A percentile compares a stretch with the other conserved stretches of the same genome.
These are phyloP conservation scores for Panicum miliaceum DNA, from an alignment of 176 grass and related monocot genomes.

Conservation along the genomic window DNA sequence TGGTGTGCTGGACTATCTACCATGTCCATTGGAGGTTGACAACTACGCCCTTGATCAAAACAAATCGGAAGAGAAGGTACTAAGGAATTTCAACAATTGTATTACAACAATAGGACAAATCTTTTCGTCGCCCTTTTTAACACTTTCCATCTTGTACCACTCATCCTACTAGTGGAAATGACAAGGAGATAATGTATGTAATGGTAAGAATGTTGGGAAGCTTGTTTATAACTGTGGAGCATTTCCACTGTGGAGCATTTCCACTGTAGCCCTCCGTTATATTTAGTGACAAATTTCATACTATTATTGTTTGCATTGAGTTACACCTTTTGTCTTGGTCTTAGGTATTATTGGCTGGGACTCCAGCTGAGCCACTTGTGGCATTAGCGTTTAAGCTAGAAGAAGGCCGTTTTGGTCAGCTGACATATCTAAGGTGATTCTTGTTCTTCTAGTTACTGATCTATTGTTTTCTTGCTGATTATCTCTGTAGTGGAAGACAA, in stretches of 20 bases:
- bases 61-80: slow-evolving; percentile 96
- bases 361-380: slow-evolving; percentile 76
- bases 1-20: slow-evolving; percentile 94
- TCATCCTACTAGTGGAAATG: slow-evolving; percentile 25
- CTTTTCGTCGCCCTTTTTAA: slow-evolving; percentile 26
- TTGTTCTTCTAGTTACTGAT: slow-evolving; percentile 15
- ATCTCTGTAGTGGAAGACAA: slow-evolving; percentile 19
- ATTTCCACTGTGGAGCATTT: not conserved
- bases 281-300: slow-evolving; percentile 11
- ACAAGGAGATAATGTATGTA: slow-evolving; percentile 21
- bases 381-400: slow-evolving; percentile 96
- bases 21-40: slow-evolving; percentile 83
- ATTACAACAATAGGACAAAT: slow-evolving; percentile 2
- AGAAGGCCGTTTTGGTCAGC: slow-evolving; percentile 98
- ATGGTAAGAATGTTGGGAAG: not conserved
- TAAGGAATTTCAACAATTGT: slow-evolving; percentile 15
- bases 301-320: slow-evolving; percentile 21
- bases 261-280: not conserved
- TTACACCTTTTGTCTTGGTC: slow-evolving; percentile 34
- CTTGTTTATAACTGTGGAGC: not conserved
- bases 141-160: slow-evolving; percentile 4
- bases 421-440: slow-evolving; percentile 90
- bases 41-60: slow-evolving; percentile 94
- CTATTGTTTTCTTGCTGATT: slow-evolving; percentile 21
- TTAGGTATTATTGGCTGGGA: slow-evolving; percentile 81